A percentile compares a stretch with the other conserved stretches of the same genome.
phyloP scores from a whole-genome alignment of 2,329 filamentous ascomycete genomes.

The Alternaria sp. region DNA sequence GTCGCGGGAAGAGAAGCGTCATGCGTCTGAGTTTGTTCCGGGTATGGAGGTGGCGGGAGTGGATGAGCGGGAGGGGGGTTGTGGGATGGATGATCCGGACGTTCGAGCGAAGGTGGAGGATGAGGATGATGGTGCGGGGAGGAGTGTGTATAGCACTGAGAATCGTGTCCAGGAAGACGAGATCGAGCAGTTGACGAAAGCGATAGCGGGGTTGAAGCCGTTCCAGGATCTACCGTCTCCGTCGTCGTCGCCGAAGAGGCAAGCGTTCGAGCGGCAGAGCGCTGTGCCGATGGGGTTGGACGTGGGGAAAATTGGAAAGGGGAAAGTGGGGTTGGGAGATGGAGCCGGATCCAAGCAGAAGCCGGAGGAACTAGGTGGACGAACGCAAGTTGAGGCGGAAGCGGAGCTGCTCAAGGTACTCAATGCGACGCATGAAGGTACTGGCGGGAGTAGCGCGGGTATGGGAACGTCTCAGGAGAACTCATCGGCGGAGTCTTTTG shows the following conservation, averaged over 20 bases:
- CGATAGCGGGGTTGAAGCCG: not conserved
- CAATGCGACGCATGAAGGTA: not conserved
- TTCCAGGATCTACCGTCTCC: not conserved
- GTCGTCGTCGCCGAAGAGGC: not conserved
- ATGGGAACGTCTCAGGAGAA: not conserved
- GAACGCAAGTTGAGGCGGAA: not conserved
- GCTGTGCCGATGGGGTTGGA: conserved; percentile 7
- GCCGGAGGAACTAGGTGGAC: not conserved
- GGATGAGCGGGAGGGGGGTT: too few species aligned
- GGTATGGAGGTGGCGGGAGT: accelerated
- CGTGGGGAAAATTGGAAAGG: not conserved
- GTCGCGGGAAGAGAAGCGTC: not conserved
- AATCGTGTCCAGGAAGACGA: not conserved
- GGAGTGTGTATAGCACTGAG: not conserved
- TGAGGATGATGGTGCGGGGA: not conserved
- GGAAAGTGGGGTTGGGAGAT: not conserved
- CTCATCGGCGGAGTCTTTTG: not conserved
- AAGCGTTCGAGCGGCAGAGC: not conserved
- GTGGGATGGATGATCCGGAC: not conserved
- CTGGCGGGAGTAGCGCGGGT: not conserved
- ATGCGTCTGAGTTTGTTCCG: not conserved
- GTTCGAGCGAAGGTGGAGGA: accelerated
- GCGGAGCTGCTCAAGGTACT: not conserved
- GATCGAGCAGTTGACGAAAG: not conserved
- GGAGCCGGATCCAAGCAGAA: accelerated